Base-by-base conservation (phyloP, 2,329 filamentous ascomycete genomes). In the Alternaria brassicicola region DNA sequence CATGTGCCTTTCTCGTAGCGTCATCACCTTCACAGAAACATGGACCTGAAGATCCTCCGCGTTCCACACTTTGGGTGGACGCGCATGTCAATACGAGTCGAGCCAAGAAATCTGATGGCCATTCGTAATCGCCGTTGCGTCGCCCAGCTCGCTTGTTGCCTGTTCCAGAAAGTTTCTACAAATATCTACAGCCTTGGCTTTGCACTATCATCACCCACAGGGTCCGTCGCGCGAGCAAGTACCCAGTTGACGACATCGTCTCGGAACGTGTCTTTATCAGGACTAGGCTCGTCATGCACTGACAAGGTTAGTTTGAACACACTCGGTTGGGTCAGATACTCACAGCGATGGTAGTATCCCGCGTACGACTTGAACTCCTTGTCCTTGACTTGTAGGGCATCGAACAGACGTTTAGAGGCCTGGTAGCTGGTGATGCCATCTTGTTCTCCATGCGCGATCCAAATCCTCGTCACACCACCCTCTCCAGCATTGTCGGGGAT, bases 361-460 rank as follows among this genome's bases (percentile, higher is more conserved):
- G 90, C 86, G 74, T 95, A 97, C 19, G 82, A 78, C 80, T 86
- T 89, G 72, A 92, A 88, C 62, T 84, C 84, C 71, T 87, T 90
- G 75, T 96, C 92, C 66, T 83, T 79, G 6, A 90, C 80, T 48
- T 79, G 76, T 25, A 84, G 79, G 63, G 77, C 70, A 21, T 88
- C 84, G 59, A 88, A 86, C 77, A 90, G 91, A 56, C 79, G 82
- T 78, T 86, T 86, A 55, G 86, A 88, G 2, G 85, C 87, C 8
- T 84, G 79, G 66, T 86, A 90, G 75, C 85, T 87, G 43, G 89
- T 89, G 28, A 89, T 84, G 68, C 82, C 82, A 75, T 97, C 93
- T 3, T 73, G 82, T n/a, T 88, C 90, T 7, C 93, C 93, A 78
- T 96, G 92, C 0, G 85, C 85, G 28, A 96, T 75, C 83, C 89